phyloP scores from a whole-genome alignment of 2,329 filamentous ascomycete genomes.

The Coniochaeta prunicola region DNA sequence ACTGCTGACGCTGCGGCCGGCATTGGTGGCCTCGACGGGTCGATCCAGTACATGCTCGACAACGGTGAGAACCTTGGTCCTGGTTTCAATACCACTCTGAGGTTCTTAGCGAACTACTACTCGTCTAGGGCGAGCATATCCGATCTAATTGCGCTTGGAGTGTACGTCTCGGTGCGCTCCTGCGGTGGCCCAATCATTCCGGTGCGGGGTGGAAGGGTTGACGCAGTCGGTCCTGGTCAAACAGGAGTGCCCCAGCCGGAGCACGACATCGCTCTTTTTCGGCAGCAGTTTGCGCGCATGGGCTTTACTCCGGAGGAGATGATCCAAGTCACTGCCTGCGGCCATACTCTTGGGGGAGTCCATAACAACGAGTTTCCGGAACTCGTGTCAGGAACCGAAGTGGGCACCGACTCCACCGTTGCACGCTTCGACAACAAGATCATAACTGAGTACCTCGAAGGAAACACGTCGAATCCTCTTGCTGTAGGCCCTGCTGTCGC shows the following conservation, averaged over 20 bases:
- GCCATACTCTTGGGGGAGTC: constrained; percentile 50
- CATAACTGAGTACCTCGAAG: constrained; percentile 48
- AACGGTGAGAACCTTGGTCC: constrained; percentile 46
- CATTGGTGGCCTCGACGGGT: constrained; percentile 47
- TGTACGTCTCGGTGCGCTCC: constrained; percentile 48
- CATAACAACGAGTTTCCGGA: constrained; percentile 42
- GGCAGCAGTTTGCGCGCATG: constrained; percentile 44
- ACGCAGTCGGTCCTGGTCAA: constrained; percentile 37
- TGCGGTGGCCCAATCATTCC: constrained; percentile 48
- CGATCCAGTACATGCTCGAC: constrained; percentile 46
- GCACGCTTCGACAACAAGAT: constrained; percentile 44
- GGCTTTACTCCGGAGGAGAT: constrained; percentile 46
- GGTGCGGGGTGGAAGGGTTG: constrained; percentile 41
- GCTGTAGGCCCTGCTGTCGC: constrained; percentile 41
- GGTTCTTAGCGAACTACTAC: constrained; percentile 42
- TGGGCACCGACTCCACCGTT: constrained; percentile 35
- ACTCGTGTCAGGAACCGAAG: constrained; percentile 30
- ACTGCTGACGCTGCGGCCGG: constrained; percentile 38
- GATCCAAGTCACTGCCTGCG: constrained; percentile 50
- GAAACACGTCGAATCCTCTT: constrained; percentile 46
- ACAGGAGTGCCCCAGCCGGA: constrained; percentile 47
- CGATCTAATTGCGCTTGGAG: constrained; percentile 47
- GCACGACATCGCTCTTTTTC: constrained; percentile 40
- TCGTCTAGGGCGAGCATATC: constrained; percentile 41
- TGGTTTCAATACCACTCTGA: constrained; percentile 42